Base-by-base conservation (phyloP, 2,329 filamentous ascomycete genomes). In the Microsporum audouinii region DNA sequence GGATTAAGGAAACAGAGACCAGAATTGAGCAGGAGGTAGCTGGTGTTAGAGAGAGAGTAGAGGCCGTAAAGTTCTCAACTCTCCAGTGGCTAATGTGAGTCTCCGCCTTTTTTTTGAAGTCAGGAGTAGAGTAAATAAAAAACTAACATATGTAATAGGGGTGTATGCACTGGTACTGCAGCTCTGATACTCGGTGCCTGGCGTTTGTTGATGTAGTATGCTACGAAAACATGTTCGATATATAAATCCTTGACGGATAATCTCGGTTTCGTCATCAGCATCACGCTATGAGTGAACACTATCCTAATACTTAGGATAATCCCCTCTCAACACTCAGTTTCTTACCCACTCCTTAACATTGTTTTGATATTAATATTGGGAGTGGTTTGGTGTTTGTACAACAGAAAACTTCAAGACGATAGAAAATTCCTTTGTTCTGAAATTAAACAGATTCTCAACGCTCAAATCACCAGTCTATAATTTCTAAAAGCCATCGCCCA, bases 11-110 rank as follows among this genome's bases (percentile, higher is more conserved):
- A 82, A 97, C 94, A 10, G 94, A 99, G 78, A 96, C 91, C 62
- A 87, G 95, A 76, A 97, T 99, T 70, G 94, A 99, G 79, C 92
- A 97, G 77, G 94, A 97, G 79, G 91, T 94, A 60, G 92, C 92
- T 45, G 88, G 88, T 36, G 74, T 99, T 71, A 81, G 90, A 66
- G 94, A 97, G 79, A 87, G 95, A 77, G 81, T 99, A 56, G 94
- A 99, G 78, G 88, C 90, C 67, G 94, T 99, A 74, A 99, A 99
- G 80, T 97, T 97, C 76, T 90, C 91, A 71, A 97, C 94, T 39
- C 76, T 99, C 73, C 94, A 99, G 79, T 99, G 94, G 94, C 78
- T 99, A 67, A 96, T 97, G 87, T 91, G 87, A 71, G 89, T 88
- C 43, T 84, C 82, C 49, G 31, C 2, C 39, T 38, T 34, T 41